Conservation (phyloP, 305 asterid species). For the Solanum hybrid region DNA sequence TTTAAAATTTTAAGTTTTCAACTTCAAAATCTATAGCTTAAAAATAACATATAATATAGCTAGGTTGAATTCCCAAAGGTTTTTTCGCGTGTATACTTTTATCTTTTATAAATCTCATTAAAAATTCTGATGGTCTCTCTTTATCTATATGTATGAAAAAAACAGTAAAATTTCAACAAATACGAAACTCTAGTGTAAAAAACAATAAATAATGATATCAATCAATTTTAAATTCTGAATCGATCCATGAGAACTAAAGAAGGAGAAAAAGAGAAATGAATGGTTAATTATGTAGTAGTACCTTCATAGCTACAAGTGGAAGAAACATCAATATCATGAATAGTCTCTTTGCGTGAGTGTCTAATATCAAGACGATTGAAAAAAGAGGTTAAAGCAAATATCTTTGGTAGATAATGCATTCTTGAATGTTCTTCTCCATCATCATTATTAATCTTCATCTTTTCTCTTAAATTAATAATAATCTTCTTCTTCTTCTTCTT, state of each 20-base stretch:
- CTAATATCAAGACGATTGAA: constrained; percentile 37
- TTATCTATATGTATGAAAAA: background rate
- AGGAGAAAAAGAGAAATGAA: background rate
- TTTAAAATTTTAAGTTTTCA: background rate
- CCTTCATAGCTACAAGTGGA: constrained; percentile 65
- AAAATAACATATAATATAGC: background rate
- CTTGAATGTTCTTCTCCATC: constrained; percentile 7
- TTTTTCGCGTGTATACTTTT: background rate
- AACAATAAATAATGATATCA: background rate
- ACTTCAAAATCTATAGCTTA: background rate
- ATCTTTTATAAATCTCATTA: background rate
- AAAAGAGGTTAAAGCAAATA: constrained; percentile 55
- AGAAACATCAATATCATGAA: constrained; percentile 10
- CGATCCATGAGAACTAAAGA: background rate
- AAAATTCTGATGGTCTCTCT: background rate
- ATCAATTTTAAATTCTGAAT: background rate
- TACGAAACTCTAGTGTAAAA: background rate
- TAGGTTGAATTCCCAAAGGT: background rate
- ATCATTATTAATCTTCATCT: background rate
- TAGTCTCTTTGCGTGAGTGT: constrained; percentile 24
- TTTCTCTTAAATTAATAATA: background rate
- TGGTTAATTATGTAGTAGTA: background rate
- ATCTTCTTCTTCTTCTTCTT: background rate
- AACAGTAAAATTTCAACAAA: background rate
- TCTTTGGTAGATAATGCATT: constrained; percentile 36